Percentiles rank a stretch among this genome's conserved stretches.
These are phyloP conservation scores for Stevia rebaudiana DNA, from an alignment of 140 eudicot species.

Conservation along the genomic window DNA sequence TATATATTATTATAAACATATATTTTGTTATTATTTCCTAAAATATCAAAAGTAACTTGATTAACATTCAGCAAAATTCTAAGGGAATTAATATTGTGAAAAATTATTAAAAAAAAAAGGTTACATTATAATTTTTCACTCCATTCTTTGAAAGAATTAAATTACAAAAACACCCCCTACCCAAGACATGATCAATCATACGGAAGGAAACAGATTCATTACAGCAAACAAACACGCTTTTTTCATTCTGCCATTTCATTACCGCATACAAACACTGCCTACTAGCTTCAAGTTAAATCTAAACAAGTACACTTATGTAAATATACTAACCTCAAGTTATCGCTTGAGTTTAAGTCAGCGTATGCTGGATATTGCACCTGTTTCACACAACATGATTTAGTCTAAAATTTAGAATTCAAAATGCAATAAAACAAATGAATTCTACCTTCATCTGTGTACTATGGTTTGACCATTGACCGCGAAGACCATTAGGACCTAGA, in stretches of 20 bases:
- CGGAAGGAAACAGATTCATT: background rate
- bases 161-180: background rate
- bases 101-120: background rate
- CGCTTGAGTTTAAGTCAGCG: constrained; percentile 43
- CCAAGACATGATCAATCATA: background rate
- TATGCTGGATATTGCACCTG: constrained; percentile 85
- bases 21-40: background rate
- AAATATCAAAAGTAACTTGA: background rate
- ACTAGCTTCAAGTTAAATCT: constrained; percentile 9
- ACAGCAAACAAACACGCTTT: too few species aligned
- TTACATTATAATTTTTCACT: background rate
- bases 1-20: too few species aligned
- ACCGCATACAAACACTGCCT: background rate
- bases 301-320: background rate
- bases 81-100: background rate
- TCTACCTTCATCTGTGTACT: constrained; percentile 71
- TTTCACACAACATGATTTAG: constrained; percentile 13
- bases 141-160: background rate
- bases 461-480: constrained; percentile 67
- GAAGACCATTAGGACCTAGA: constrained; percentile 85
- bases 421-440: constrained; percentile 14
- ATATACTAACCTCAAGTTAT: constrained; percentile 49
- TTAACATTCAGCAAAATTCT: background rate
- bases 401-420: background rate
- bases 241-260: background rate